Evolutionary conservation across 805 yeast genomes (phyloP).

Genomic region (Candida maltosa): DNA sequence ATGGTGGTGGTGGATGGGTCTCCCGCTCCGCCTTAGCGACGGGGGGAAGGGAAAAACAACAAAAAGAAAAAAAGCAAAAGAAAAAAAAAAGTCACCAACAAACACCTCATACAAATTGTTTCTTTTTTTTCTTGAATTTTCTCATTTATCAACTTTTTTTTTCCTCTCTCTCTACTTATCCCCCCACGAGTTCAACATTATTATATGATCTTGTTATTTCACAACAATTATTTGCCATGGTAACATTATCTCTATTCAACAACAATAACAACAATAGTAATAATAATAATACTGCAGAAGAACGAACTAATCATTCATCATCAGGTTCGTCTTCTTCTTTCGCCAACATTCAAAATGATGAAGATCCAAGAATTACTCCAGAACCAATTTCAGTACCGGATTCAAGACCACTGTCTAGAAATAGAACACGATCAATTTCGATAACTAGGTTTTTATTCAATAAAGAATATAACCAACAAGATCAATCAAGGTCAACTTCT

Average conservation of each 20-base stretch:
- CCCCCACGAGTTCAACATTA: too few relatives aligned
- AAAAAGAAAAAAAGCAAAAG: too few relatives aligned
- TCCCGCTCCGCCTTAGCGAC: too few relatives aligned
- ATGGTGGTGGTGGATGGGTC: too few relatives aligned
- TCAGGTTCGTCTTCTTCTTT: not conserved
- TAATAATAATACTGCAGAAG: not conserved
- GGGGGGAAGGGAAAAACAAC: too few relatives aligned
- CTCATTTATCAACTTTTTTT: too few relatives aligned
- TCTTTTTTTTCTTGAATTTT: too few relatives aligned
- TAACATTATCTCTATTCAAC: not conserved
- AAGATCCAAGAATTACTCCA: not conserved
- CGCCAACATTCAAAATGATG: not conserved
- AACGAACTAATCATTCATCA: not conserved
- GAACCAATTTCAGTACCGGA: not conserved
- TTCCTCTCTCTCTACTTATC: too few relatives aligned
- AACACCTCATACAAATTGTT: too few relatives aligned
- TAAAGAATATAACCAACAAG: conserved; percentile 11
- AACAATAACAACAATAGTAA: conserved; percentile 1
- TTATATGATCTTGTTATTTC: too few relatives aligned
- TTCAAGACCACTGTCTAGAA: conserved; percentile 5
- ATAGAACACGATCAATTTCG: conserved; percentile 17
- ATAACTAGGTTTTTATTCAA: conserved; percentile 23
- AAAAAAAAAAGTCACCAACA: too few relatives aligned
- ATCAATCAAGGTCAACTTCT: not conserved
- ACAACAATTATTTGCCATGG: conserved; percentile 2